phyloP scores from a whole-genome alignment of 805 yeast genomes.

The Ogataea parapolymorpha region DNA sequence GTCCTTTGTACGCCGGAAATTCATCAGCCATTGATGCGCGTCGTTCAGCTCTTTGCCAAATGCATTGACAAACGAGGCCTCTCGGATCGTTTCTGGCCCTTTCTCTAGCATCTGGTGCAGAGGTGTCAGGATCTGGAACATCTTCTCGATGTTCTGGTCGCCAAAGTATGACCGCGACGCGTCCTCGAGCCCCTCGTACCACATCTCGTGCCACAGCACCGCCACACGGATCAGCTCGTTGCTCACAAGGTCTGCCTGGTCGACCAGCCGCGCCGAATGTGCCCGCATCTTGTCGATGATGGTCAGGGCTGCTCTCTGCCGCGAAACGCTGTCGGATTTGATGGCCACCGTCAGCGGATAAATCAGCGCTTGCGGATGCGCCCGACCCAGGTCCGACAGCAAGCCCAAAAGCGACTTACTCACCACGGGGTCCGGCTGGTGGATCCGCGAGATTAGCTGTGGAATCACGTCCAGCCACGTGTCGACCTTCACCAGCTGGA shows the following conservation, averaged over 20 bases:
- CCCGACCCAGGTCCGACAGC: constrained; percentile 83
- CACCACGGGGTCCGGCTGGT: constrained; percentile 87
- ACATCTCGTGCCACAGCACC: constrained; percentile 94
- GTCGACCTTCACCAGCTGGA: constrained; percentile 81
- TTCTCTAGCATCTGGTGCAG: constrained; percentile 77
- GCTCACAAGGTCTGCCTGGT: constrained; percentile 92
- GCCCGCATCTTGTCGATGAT: constrained; percentile 90
- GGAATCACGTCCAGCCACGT: constrained; percentile 96
- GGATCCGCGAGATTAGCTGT: constrained; percentile 92
- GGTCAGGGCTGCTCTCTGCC: constrained; percentile 88
- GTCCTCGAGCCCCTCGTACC: constrained; percentile 97
- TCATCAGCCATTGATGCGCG: constrained; percentile 90
- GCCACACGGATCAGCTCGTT: constrained; percentile 92
- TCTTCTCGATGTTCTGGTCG: constrained; percentile 90
- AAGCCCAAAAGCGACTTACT: constrained; percentile 75
- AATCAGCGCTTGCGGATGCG: constrained; percentile 95
- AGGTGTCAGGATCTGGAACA: constrained; percentile 89
- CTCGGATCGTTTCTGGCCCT: constrained; percentile 91
- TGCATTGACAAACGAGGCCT: constrained; percentile 86
- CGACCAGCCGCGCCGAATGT: constrained; percentile 80
- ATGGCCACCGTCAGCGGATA: constrained; percentile 95
- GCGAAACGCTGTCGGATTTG: constrained; percentile 83
- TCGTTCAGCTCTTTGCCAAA: constrained; percentile 91
- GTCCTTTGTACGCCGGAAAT: constrained; percentile 81
- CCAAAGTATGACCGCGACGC: constrained; percentile 92